Evolutionary conservation across 2,329 filamentous ascomycete genomes (phyloP), one percentile per base, ranked within the genome.

Genomic region (Pseudonectria foliicola): DNA sequence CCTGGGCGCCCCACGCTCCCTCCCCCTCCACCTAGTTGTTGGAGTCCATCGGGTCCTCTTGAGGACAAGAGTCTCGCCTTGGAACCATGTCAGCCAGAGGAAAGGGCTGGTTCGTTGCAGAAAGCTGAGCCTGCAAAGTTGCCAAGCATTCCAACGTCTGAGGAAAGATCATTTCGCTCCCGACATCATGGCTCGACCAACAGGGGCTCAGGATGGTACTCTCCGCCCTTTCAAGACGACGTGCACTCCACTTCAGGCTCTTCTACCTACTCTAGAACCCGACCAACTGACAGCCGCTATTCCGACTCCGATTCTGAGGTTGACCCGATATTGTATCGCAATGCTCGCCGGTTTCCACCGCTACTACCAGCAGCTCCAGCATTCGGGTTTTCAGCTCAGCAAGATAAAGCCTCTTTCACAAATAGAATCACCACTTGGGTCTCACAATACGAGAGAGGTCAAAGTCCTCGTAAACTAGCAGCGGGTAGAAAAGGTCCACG

Each of bases 351-450:
- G 6, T 60, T 60, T 25, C 56, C 56, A n/a, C 56, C 56, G 7
- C 40, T 49, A 13, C 50, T 56, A 12, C 56, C 56, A n/a, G 51
- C 55, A 4, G 44, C 49, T 15, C 45, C 47, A 10, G 35, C 34
- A 2, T 31, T 42, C 29, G 45, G 40, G 7, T 36, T 46, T 3
- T 48, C 49, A n/a, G 45, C 38, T 10, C 42, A 36, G 11, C 45
- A 42, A 29, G 50, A 44, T 27, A 54, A 56, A 34, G 46, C 52
- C 10, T 47, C 52, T 12, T 52, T 52, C 24, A 56, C 55, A 25
- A 55, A 52, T 31, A 50, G 51, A 3, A 63, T 63, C 34, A 50
- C 54, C n/a, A 38, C 53, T 13, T 59, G 55, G 51, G 55, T 62
- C 21, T 52, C 57, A 16, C 46, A 49, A 30, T 56, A 56, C 29